Percentiles rank a stretch among this genome's conserved stretches.
Evolutionary conservation across 768 basidiomycete species (phyloP).

Genomic region (Suillus variegatus): DNA sequence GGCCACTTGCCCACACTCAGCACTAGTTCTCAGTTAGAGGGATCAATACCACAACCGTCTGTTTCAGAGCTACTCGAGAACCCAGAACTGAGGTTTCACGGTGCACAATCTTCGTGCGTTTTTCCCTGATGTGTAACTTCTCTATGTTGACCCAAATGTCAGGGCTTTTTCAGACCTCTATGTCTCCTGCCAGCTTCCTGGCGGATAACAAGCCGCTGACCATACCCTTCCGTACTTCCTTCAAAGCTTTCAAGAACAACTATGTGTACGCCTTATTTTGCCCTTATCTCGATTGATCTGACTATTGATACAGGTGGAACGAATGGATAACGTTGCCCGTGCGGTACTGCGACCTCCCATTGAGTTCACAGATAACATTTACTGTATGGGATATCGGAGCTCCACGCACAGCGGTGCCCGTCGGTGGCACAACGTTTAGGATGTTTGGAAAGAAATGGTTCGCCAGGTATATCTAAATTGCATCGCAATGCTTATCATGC

Average conservation of each 20-base stretch:
- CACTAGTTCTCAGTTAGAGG: constrained; percentile 81
- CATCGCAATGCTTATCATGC: background rate
- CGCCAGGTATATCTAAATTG: constrained; percentile 17
- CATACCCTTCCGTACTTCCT: constrained; percentile 87
- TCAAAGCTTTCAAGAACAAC: constrained; percentile 86
- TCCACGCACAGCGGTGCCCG: constrained; percentile 73
- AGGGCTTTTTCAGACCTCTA: constrained; percentile 92
- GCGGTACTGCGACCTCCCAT: constrained; percentile 89
- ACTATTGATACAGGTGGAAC: constrained; percentile 70
- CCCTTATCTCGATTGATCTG: background rate
- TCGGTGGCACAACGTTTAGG: constrained; percentile 89
- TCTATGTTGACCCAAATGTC: constrained; percentile 31
- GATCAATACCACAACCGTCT: constrained; percentile 65
- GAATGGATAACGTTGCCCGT: constrained; percentile 93
- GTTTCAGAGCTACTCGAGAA: constrained; percentile 83
- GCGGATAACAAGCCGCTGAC: constrained; percentile 94
- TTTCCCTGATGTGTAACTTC: constrained; percentile 17
- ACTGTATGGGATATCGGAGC: constrained; percentile 96
- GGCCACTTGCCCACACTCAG: background rate
- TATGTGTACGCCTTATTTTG: constrained; percentile 57
- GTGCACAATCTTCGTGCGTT: constrained; percentile 72
- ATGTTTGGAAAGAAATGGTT: constrained; percentile 95
- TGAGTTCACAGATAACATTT: constrained; percentile 86
- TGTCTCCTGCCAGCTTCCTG: constrained; percentile 86
- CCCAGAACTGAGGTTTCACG: constrained; percentile 81